phyloP scores from a whole-genome alignment of 371 early-diverging fungal species.

The Syncephalastrum contaminatum region DNA sequence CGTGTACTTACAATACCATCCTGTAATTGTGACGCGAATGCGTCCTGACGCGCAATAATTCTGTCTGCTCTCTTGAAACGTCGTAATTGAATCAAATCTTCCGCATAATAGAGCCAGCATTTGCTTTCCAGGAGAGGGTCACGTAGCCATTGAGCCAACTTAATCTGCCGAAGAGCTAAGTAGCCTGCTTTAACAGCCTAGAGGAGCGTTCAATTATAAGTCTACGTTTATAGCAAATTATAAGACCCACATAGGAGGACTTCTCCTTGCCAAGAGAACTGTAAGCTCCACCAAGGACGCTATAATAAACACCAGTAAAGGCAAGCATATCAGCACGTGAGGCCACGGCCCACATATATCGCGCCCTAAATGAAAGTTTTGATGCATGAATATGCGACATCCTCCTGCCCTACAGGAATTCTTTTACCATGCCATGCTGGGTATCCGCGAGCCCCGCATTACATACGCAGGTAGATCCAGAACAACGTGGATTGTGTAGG shows the following conservation, averaged over 20 bases:
- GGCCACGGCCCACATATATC: slow-evolving; percentile 31
- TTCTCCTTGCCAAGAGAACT: slow-evolving; percentile 50
- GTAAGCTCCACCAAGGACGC: slow-evolving; percentile 53
- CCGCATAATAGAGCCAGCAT: slow-evolving; percentile 59
- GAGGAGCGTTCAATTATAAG: neutral
- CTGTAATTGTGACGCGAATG: slow-evolving; percentile 15
- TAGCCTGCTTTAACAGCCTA: slow-evolving; percentile 47
- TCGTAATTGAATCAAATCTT: slow-evolving; percentile 44
- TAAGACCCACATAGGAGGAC: slow-evolving; percentile 29
- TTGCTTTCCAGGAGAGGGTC: slow-evolving; percentile 47
- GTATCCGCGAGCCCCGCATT: neutral
- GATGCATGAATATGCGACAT: no score
- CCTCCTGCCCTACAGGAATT: neutral
- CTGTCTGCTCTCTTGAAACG: slow-evolving; percentile 29
- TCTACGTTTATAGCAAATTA: no score
- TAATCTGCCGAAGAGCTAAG: slow-evolving; percentile 46
- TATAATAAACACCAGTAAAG: slow-evolving; percentile 43
- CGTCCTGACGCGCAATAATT: slow-evolving; percentile 30
- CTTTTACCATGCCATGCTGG: neutral
- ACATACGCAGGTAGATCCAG: neutral
- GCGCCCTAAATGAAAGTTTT: slow-evolving; percentile 13
- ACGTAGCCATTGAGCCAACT: slow-evolving; percentile 37
- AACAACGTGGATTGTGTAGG: neutral
- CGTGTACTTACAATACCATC: slow-evolving; percentile 27
- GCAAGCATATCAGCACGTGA: slow-evolving; percentile 31